Evolutionary conservation across 306 rosid species (phyloP), one percentile per base, ranked within the genome.

Genomic region (Begonia fuchsioides): DNA sequence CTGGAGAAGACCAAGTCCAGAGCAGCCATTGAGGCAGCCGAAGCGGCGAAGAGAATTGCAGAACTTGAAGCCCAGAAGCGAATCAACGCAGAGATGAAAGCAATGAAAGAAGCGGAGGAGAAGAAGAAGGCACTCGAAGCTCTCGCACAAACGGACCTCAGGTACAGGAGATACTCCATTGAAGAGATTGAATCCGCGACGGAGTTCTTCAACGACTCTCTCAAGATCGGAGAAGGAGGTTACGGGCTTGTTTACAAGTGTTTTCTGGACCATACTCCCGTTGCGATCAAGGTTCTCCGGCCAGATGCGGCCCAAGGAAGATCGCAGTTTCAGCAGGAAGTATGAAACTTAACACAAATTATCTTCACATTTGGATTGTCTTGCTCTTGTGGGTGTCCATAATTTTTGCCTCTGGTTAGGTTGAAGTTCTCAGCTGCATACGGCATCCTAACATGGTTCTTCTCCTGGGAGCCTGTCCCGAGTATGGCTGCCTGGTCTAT

Each of bases 381-480:
- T n/a, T n/a, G n/a, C n/a, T n/a, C n/a, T n/a, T n/a, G n/a, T n/a
- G n/a, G n/a, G n/a, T n/a, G n/a, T n/a, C n/a, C n/a, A n/a, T n/a
- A n/a, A n/a, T n/a, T n/a, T n/a, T n/a, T n/a, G n/a, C n/a, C n/a
- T n/a, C n/a, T n/a, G n/a, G 35, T 26, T 71, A 88, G 96, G 83
- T 88, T 60, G 93, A 88, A 71, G 83, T 88, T 39, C 65, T 88
- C 38, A 80, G 95, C 81, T 74, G 83, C 72, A 83, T 88, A 57
- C 64, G 96, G 51, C 96, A 88, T 72, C 96, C 96, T 8, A 76
- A 88, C 83, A 88, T 88, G 95, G 95, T 88, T 58, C 95, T 88
- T 38, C 96, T 88, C 49, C 74, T 88, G 10, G 96, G 96, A 54
- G 96, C 95, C 18, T 88, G 96, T 60, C 96, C 95, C 0, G 96